Conservation (phyloP, 2,329 filamentous ascomycete species). For the Paramyrothecium roridum region DNA sequence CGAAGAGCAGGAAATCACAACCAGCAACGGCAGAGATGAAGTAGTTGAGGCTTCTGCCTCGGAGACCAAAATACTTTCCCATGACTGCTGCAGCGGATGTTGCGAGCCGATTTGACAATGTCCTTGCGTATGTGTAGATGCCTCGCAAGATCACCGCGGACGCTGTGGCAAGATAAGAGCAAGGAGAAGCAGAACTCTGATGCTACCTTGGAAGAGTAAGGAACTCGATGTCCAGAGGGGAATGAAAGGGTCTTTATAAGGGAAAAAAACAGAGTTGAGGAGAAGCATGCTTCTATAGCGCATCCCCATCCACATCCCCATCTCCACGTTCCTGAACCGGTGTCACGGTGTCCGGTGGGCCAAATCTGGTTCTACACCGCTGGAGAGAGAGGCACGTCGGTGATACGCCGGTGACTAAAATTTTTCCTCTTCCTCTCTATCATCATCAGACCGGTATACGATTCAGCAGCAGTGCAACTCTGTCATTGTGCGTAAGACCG, state of each 20-base stretch:
- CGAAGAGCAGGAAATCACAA: constrained; percentile 65
- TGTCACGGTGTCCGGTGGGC: background rate
- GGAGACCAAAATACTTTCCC: constrained; percentile 60
- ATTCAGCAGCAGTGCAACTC: too few species aligned
- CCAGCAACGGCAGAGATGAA: constrained; percentile 70
- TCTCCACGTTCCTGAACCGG: background rate
- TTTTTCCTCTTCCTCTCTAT: background rate
- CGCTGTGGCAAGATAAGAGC: background rate
- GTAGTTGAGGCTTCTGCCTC: constrained; percentile 62
- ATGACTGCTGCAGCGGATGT: constrained; percentile 14
- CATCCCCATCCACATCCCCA: background rate
- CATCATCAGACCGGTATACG: too few species aligned
- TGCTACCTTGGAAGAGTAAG: background rate
- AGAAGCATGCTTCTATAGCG: background rate
- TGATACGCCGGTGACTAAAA: background rate
- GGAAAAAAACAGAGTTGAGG: background rate
- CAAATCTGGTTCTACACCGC: background rate
- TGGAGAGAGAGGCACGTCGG: background rate
- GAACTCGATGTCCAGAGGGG: background rate
- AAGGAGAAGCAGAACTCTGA: background rate
- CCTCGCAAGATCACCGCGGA: background rate
- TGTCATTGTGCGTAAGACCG: background rate
- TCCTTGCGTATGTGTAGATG: background rate
- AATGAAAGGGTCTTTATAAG: background rate
- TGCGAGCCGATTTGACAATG: background rate